Percentiles rank a stretch among this genome's conserved stretches.
phyloP scores from a whole-genome alignment of 306 rosid genomes.

The Potentilla sterilis region DNA sequence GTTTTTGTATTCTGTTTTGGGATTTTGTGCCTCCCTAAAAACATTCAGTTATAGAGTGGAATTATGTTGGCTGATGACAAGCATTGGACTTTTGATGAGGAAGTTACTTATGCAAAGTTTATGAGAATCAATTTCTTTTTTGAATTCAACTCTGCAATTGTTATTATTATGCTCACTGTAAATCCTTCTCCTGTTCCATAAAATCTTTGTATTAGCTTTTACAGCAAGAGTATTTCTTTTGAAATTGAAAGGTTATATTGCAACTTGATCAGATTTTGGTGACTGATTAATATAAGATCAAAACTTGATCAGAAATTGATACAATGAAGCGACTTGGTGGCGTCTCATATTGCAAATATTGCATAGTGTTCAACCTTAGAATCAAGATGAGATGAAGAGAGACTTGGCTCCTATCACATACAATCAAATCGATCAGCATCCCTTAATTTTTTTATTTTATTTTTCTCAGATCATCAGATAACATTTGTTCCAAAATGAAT shows the following conservation, averaged over 20 bases:
- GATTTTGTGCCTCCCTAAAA: slow-evolving; percentile 25
- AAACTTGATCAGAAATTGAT: neutral
- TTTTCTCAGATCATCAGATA: too few relatives aligned
- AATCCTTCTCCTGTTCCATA: neutral
- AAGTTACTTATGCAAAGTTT: neutral
- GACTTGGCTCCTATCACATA: neutral
- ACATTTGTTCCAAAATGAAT: too few relatives aligned
- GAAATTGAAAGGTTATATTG: neutral
- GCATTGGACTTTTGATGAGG: slow-evolving; percentile 12
- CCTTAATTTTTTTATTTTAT: neutral
- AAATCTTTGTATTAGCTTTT: neutral
- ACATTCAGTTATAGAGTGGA: neutral
- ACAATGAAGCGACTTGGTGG: neutral
- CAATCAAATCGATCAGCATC: neutral
- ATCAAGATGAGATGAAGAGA: neutral
- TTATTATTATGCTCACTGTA: neutral
- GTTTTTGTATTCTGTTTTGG: slow-evolving; percentile 13
- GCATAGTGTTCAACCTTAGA: too few relatives aligned
- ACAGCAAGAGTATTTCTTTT: neutral
- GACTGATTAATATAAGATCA: too few relatives aligned
- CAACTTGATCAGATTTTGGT: neutral
- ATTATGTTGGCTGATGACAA: slow-evolving; percentile 6
- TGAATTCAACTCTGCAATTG: neutral
- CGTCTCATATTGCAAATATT: too few relatives aligned
- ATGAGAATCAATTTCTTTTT: neutral